Evolutionary conservation across 163 green algal species (phyloP).

Genomic region (Scenedesmus sp.): DNA sequence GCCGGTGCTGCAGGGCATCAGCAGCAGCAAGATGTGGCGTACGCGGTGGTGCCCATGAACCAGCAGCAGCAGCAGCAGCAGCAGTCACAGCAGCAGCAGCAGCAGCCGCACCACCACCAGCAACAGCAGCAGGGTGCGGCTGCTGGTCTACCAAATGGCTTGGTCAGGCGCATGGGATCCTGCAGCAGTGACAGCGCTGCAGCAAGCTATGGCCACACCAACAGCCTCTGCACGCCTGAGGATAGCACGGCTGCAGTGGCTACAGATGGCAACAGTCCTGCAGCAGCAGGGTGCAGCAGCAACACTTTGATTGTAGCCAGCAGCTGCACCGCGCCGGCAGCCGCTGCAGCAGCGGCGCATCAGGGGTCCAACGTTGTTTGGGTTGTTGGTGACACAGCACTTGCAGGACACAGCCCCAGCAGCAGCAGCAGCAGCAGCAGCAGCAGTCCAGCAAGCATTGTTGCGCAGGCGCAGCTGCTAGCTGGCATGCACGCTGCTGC

Average conservation of each 20-base stretch:
- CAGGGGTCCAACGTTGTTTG: conserved; percentile 5
- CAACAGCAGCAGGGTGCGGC: neutral
- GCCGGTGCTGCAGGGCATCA: neutral
- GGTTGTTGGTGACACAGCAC: neutral
- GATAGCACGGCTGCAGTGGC: neutral
- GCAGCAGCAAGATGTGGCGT: neutral
- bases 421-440: neutral
- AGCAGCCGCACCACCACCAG: neutral
- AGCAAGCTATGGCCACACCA: neutral
- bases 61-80: neutral
- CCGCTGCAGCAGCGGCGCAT: neutral
- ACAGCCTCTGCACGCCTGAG: neutral
- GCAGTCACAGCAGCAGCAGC: neutral
- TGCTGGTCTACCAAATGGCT: neutral
- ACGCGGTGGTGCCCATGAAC: neutral
- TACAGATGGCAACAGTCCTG: neutral
- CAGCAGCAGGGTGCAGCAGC: neutral
- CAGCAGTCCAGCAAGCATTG: neutral
- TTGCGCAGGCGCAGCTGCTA: conserved; percentile 37
- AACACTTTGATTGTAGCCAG: neutral
- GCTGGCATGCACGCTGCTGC: conserved; percentile 38
- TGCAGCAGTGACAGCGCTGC: neutral
- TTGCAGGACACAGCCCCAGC: neutral
- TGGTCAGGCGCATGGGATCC: neutral
- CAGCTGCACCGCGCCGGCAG: neutral